These are phyloP conservation scores for Mastigamoeba balamuthi DNA, from an alignment of 78 protist species.

Conservation along the genomic window DNA sequence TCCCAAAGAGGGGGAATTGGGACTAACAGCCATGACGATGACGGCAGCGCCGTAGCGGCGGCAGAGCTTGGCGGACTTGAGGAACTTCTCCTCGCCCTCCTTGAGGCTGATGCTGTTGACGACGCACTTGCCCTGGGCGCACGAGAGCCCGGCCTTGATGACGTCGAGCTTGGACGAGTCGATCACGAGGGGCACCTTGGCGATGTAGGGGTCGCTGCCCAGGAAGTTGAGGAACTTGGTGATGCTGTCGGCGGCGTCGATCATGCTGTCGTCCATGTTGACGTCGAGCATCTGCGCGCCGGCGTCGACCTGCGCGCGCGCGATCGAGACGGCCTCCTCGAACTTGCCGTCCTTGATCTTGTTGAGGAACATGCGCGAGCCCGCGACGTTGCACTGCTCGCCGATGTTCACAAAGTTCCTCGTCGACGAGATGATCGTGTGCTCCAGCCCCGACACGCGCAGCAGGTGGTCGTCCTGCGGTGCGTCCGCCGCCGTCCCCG, in stretches of 20 bases:
- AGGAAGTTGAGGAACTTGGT: slow-evolving; percentile 66
- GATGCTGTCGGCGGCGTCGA: slow-evolving; percentile 86
- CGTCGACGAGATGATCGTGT: slow-evolving; percentile 34
- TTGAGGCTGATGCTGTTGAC: slow-evolving; percentile 89
- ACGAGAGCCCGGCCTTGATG: slow-evolving; percentile 78
- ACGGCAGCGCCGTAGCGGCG: slow-evolving; percentile 85
- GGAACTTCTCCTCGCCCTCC: slow-evolving; percentile 91
- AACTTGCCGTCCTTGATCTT: slow-evolving; percentile 70
- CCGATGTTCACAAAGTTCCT: slow-evolving; percentile 90
- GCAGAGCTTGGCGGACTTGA: slow-evolving; percentile 66
- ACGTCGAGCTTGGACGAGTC: slow-evolving; percentile 94
- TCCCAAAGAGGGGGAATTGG: neutral
- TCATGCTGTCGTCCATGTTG: slow-evolving; percentile 96
- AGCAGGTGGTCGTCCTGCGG: too few species aligned
- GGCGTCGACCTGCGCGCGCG: slow-evolving; percentile 78
- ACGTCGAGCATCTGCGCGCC: slow-evolving; percentile 95
- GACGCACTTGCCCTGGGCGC: slow-evolving; percentile 92
- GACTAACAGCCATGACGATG: slow-evolving; percentile 87
- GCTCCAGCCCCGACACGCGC: slow-evolving; percentile 82
- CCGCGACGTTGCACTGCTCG: slow-evolving; percentile 98
- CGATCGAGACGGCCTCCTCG: slow-evolving; percentile 76
- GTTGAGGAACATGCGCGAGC: slow-evolving; percentile 83
- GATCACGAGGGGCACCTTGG: slow-evolving; percentile 90
- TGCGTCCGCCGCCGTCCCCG: too few species aligned
- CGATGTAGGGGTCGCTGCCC: slow-evolving; percentile 91